phyloP scores from a whole-genome alignment of 352 stramenopile genomes.

The Pythium phragmiticola region DNA sequence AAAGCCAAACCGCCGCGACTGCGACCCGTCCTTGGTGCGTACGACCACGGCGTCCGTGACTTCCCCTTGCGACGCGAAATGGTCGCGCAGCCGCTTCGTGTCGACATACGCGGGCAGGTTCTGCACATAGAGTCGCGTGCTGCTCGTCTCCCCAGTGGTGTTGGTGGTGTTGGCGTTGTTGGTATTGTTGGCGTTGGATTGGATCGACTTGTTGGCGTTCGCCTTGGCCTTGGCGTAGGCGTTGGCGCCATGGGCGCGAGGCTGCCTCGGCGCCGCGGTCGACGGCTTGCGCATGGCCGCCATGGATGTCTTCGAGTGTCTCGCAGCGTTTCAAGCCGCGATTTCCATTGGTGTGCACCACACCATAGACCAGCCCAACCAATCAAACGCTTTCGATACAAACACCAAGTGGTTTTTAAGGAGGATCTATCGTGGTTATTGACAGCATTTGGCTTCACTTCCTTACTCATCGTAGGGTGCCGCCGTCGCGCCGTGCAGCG shows the following conservation, averaged over 20 bases:
- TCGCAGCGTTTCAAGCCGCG: conserved; percentile 16
- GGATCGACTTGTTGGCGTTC: background rate
- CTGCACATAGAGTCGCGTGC: conserved; percentile 76
- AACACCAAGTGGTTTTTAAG: conserved; percentile 22
- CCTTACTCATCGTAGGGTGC: conserved; percentile 14
- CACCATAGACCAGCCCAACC: conserved; percentile 20
- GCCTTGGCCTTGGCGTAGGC: background rate
- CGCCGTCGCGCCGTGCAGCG: conserved; percentile 3
- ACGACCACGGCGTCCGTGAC: conserved; percentile 90
- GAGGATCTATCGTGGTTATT: background rate
- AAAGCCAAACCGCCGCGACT: conserved; percentile 83
- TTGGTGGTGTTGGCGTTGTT: background rate
- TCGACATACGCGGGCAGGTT: conserved; percentile 82
- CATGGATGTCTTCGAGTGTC: background rate
- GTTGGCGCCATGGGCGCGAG: background rate
- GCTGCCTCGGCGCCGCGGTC: background rate
- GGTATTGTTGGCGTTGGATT: conserved; percentile 1
- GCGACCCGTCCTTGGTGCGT: conserved; percentile 86
- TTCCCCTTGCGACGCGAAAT: conserved; percentile 74
- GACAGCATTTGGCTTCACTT: conserved; percentile 14
- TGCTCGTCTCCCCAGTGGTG: conserved; percentile 11
- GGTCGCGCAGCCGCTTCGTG: conserved; percentile 64
- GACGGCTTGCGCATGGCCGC: background rate
- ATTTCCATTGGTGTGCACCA: conserved; percentile 11
- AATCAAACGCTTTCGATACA: conserved; percentile 10